Evolutionary conservation across 371 early-diverging fungal species (phyloP), one percentile per base, ranked within the genome.

Genomic region (Mucor mucedo): DNA sequence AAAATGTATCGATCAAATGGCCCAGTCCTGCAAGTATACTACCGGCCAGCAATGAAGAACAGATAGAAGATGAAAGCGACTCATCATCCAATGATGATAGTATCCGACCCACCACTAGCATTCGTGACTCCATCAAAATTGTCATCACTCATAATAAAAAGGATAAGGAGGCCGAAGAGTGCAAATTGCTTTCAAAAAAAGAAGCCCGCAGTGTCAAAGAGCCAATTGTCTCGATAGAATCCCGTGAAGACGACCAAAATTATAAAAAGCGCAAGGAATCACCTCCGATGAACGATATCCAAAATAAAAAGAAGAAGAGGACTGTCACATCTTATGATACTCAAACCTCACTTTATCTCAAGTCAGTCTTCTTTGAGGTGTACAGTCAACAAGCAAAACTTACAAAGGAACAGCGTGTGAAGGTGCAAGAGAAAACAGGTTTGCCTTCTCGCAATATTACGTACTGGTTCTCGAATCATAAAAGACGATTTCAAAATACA

Each of bases 401-500:
- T 6, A 76, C 72, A 35, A 75, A 74, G 14, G 48, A 59, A 11
- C 74, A 78, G 48, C 55, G 78, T 1, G 40, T n/a, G 9, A 30
- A 59, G 47, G 65, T 76, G 14, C 66, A 67, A n/a, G n/a, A 49
- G 14, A 60, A 65, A 9, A 80, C 78, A 13, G 75, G 75, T 0
- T 49, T 80, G 11, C 60, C 67, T 10, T 68, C 77, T 13, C 70
- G 80, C n/a, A 77, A 72, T 30, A 72, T 80, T 33, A 80, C 80
- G 11, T 80, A 80, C 44, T 80, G 80, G 80, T 75, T 80, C 40
- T 77, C 80, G 4, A 80, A 80, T 48, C 77, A 75, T 30, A 77
- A 77, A 30, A 62, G 80, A 38, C 63, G 80, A 39, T 70, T 70
- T 30, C 55, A 59, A 16, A 39, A 38, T 0, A 53, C 62, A 6